Conservation (phyloP, 345 rosid genomes). For the Aegle marmelos region DNA sequence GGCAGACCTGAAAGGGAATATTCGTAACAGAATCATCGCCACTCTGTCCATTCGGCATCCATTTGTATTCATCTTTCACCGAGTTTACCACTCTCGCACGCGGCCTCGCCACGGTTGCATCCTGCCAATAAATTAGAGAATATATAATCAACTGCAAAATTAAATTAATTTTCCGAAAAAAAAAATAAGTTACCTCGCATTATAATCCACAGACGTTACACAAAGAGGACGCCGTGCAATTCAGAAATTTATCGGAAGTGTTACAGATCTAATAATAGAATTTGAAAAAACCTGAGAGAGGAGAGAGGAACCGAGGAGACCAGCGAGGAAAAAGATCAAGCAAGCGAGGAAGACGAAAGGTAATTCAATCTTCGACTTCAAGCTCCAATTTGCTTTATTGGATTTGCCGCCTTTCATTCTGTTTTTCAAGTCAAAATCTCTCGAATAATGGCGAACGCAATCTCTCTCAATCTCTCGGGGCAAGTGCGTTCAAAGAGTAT, state of each 20-base stretch:
- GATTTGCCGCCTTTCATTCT: slow-evolving; percentile 31
- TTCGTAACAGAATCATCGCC: slow-evolving; percentile 46
- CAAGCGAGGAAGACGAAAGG: slow-evolving; percentile 37
- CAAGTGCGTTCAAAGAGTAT: not conserved
- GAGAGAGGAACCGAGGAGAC: slow-evolving; percentile 40
- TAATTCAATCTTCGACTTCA: slow-evolving; percentile 35
- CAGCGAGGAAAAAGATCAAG: slow-evolving; percentile 49
- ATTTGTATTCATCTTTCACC: slow-evolving; percentile 15
- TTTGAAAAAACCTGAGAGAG: slow-evolving; percentile 37
- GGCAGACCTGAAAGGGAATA: slow-evolving; percentile 55
- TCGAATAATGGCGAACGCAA: not conserved
- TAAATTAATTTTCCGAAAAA: not conserved
- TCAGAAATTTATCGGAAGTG: not conserved
- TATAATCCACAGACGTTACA: not conserved
- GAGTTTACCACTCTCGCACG: slow-evolving; percentile 29
- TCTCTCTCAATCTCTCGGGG: not conserved
- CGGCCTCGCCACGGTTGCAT: slow-evolving; percentile 5
- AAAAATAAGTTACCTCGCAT: not conserved
- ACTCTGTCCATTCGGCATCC: slow-evolving; percentile 36
- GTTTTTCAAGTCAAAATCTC: not conserved
- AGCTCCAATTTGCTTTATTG: slow-evolving; percentile 22
- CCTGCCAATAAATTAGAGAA: slow-evolving; percentile 15
- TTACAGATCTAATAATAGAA: not conserved
- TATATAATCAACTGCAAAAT: not conserved
- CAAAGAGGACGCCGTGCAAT: not conserved